Evolutionary conservation across 345 rosid genomes (phyloP).

Genomic region (Gossypium arboreum): DNA sequence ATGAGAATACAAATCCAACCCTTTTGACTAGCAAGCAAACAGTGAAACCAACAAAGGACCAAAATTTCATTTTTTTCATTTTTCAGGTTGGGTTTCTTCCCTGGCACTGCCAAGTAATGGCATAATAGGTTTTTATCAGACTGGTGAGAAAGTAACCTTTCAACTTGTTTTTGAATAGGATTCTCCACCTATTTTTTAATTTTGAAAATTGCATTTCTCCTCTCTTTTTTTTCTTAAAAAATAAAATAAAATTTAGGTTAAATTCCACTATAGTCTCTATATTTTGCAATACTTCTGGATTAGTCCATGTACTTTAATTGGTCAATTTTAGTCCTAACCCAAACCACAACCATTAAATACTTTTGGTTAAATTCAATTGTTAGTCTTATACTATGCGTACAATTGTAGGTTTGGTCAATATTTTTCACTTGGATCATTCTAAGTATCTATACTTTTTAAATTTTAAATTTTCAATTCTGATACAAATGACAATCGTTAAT

Average conservation of each 20-base stretch:
- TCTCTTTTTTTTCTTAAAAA: neutral
- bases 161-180: constrained; percentile 6
- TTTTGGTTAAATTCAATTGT: too few species aligned
- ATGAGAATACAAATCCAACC: neutral
- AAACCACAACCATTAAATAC: too few species aligned
- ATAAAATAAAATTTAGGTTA: neutral
- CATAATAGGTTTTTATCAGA: neutral
- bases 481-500: too few species aligned
- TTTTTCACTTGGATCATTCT: too few species aligned
- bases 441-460: too few species aligned
- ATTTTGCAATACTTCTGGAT: too few species aligned
- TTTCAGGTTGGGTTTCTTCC: neutral
- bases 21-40: neutral
- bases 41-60: neutral
- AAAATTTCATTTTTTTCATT: neutral
- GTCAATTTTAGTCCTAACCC: too few species aligned
- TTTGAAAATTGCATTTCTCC: neutral
- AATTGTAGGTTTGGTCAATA: too few species aligned
- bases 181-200: neutral
- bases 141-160: constrained; percentile 18
- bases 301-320: too few species aligned
- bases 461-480: too few species aligned
- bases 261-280: too few species aligned
- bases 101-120: neutral
- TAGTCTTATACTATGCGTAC: too few species aligned